Percentiles rank a stretch among this genome's conserved stretches.
Evolutionary conservation across 2,329 filamentous ascomycete species (phyloP).

Genomic region (Alternaria arborescens): DNA sequence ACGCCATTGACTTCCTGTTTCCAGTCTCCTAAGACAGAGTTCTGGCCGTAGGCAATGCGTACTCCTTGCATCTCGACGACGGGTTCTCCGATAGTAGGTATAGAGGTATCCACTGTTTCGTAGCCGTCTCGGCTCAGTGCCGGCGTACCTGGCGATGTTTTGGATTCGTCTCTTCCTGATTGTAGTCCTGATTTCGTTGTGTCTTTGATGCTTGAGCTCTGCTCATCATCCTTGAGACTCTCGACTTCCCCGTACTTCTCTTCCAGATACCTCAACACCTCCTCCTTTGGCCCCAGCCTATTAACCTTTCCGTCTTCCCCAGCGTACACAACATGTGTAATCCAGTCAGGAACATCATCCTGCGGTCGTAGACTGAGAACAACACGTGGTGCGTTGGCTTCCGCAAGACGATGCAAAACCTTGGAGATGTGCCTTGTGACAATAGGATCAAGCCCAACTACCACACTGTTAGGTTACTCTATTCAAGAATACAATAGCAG

Average conservation of each 20-base stretch:
- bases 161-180: constrained; percentile 30
- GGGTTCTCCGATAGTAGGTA: constrained; percentile 64
- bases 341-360: constrained; percentile 88
- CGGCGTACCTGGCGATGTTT: constrained; percentile 2
- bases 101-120: constrained; percentile 29
- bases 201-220: constrained; percentile 32
- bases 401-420: constrained; percentile 73
- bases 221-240: constrained; percentile 1
- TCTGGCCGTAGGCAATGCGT: constrained; percentile 79
- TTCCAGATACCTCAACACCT: constrained; percentile 63
- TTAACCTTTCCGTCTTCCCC: constrained; percentile 72
- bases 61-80: constrained; percentile 90
- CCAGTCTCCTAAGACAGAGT: constrained; percentile 84
- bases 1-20: constrained; percentile 63
- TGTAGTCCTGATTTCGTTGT: constrained; percentile 40
- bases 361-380: constrained; percentile 83
- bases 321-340: constrained; percentile 82
- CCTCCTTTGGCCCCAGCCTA: constrained; percentile 70
- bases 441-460: constrained; percentile 87
- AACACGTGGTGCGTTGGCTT: constrained; percentile 72
- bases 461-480: neutral
- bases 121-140: constrained; percentile 46
- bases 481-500: neutral
- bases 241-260: constrained; percentile 38
- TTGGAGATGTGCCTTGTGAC: constrained; percentile 76